phyloP scores from a whole-genome alignment of 768 basidiomycete species.

The Austroboletus festivus region DNA sequence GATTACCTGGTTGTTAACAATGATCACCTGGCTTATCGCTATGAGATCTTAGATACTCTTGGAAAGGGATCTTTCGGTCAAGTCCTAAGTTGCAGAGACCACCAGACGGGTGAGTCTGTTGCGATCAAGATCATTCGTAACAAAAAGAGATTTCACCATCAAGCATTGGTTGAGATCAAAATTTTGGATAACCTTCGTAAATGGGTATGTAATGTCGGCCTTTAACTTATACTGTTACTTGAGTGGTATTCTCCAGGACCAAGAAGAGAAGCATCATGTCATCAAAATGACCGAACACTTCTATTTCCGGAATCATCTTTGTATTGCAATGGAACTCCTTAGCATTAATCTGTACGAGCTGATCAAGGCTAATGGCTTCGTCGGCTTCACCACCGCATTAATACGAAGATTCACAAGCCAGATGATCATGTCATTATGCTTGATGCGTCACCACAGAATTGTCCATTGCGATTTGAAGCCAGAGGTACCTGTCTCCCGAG shows the following conservation, averaged over 20 bases:
- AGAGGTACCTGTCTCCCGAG: constrained; percentile 53
- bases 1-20: constrained; percentile 89
- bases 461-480: constrained; percentile 99
- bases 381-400: constrained; percentile 93
- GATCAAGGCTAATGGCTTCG: constrained; percentile 98
- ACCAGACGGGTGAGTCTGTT: constrained; percentile 92
- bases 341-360: constrained; percentile 99
- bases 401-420: constrained; percentile 96
- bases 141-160: constrained; percentile 98
- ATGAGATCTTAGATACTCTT: constrained; percentile 87
- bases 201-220: constrained; percentile 68
- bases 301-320: constrained; percentile 95
- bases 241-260: constrained; percentile 60
- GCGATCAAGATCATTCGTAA: constrained; percentile 99
- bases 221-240: not conserved
- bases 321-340: constrained; percentile 96
- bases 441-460: constrained; percentile 96
- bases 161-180: constrained; percentile 98
- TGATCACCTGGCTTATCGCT: constrained; percentile 97
- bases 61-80: constrained; percentile 99
- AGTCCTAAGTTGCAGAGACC: constrained; percentile 92
- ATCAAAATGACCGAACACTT: constrained; percentile 99
- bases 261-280: constrained; percentile 95
- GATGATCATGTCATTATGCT: constrained; percentile 85
- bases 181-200: constrained; percentile 93